Evolutionary conservation across 805 yeast genomes (phyloP).

Genomic region (Sugiyamaella boreocaroliniensis): DNA sequence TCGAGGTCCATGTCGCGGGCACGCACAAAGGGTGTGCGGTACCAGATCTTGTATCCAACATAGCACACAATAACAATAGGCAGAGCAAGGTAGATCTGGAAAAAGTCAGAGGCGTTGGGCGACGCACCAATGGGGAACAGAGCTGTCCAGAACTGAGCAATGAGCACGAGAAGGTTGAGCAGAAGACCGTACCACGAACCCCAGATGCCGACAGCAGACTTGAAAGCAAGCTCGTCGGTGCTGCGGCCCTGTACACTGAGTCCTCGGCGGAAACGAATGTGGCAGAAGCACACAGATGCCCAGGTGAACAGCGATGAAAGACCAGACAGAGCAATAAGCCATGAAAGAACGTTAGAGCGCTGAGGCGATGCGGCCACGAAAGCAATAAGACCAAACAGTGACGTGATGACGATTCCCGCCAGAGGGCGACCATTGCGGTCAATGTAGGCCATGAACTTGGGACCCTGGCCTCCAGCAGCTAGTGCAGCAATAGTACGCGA

Average conservation of each 20-base stretch:
- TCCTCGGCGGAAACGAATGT: slow-evolving; percentile 60
- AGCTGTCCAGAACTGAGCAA: slow-evolving; percentile 80
- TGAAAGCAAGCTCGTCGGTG: slow-evolving; percentile 61
- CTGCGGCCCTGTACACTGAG: slow-evolving; percentile 58
- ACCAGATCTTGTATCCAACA: slow-evolving; percentile 46
- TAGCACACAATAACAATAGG: slow-evolving; percentile 40
- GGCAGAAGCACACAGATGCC: slow-evolving; percentile 66
- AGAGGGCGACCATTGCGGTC: slow-evolving; percentile 71
- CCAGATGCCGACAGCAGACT: slow-evolving; percentile 57
- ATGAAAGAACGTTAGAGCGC: slow-evolving; percentile 54
- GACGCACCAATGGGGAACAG: slow-evolving; percentile 53
- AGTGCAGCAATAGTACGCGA: slow-evolving; percentile 61
- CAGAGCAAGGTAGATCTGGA: slow-evolving; percentile 48
- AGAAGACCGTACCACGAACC: slow-evolving; percentile 61
- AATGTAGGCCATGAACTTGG: slow-evolving; percentile 51
- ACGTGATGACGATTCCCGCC: slow-evolving; percentile 46
- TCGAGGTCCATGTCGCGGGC: slow-evolving; percentile 51
- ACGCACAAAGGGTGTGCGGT: slow-evolving; percentile 37
- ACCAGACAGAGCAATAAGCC: slow-evolving; percentile 75
- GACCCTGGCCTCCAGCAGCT: slow-evolving; percentile 56
- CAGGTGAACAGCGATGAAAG: slow-evolving; percentile 73
- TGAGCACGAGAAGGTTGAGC: slow-evolving; percentile 53
- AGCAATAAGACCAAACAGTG: slow-evolving; percentile 45
- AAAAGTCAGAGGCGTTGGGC: slow-evolving; percentile 39
- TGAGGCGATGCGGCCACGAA: slow-evolving; percentile 53